Evolutionary conservation across 306 rosid species (phyloP), one percentile per base, ranked within the genome.

Genomic region (Trifolium pratense): DNA sequence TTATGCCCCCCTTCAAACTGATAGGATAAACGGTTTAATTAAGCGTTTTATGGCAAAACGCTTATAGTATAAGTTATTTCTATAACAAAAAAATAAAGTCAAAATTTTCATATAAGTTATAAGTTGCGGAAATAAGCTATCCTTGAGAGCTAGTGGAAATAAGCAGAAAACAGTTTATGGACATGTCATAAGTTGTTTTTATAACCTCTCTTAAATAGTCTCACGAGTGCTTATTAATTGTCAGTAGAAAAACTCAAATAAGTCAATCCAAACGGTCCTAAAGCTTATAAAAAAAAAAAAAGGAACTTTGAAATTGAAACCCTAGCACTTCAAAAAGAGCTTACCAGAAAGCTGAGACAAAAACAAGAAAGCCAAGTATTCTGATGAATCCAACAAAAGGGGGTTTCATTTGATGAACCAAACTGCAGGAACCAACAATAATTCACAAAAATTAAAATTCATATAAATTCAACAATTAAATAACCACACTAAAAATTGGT

Each of bases 321-420:
- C 64, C 68, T 72, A 63, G 74, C 43, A 52, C 9, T 12, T 74
- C 14, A 60, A 70, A 52, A 36, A 53, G 9, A 42, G 21, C 78
- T 77, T 81, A 87, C 95, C 86, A 68, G 82, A 3, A 70, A 77
- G 86, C 60, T 43, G 78, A 83, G 58, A 81, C 8, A 66, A 82
- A 77, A 80, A 78, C 58, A 56, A 62, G 39, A 37, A 74, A 74
- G 26, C 61, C 32, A 60, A 80, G 43, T 32, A 63, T 62, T 57
- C 21, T 10, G 68, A 34, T 56, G 65, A 80, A 77, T 76, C 82
- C 80, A 77, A 55, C 72, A 77, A 68, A 73, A 68, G 59, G 68
- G 40, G 42, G 62, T 62, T 37, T 69, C 82, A 73, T 84, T 73
- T 63, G 71, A 68, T 73, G 80, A 69, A 61, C 42, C 58, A 73